phyloP scores from a whole-genome alignment of 2,329 filamentous ascomycete species.

The Calonectria fujianensis region DNA sequence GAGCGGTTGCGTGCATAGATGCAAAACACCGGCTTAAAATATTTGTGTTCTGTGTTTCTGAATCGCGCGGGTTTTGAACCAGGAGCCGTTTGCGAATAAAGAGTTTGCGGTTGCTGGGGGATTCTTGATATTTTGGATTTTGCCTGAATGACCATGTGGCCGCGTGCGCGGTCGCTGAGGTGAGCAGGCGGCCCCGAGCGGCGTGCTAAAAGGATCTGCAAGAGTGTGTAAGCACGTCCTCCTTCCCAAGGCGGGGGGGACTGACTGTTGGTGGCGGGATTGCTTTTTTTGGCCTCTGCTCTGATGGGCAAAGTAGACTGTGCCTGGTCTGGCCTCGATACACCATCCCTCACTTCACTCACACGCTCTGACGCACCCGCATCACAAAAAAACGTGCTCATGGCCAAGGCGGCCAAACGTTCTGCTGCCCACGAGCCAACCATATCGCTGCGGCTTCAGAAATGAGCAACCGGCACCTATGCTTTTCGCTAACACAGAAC shows the following conservation, averaged over 20 bases:
- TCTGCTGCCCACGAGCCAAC: conserved; percentile 11
- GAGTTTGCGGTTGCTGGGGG: conserved; percentile 13
- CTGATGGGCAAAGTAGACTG: neutral
- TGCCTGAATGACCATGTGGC: neutral
- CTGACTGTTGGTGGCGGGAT: neutral
- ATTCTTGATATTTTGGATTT: neutral
- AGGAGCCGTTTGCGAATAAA: conserved; percentile 7
- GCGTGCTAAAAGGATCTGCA: neutral
- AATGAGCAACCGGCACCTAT: neutral
- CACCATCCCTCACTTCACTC: conserved; percentile 3
- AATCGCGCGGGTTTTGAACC: neutral
- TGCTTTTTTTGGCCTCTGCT: conserved; percentile 9
- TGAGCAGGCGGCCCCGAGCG: neutral
- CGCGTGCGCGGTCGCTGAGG: neutral
- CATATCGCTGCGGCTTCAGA: neutral
- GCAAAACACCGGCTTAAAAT: neutral
- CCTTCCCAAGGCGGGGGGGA: neutral
- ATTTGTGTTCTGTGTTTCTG: neutral
- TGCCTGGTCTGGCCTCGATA: neutral
- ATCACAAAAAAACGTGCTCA: neutral
- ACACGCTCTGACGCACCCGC: conserved; percentile 7
- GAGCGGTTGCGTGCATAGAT: conserved; percentile 4
- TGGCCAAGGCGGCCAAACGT: conserved; percentile 5
- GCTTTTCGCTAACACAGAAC: conserved; percentile 4
- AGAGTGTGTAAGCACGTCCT: conserved; percentile 12